Evolutionary conservation across 495 filamentous ascomycete species (phyloP).

Genomic region (Neurospora sublineolata): DNA sequence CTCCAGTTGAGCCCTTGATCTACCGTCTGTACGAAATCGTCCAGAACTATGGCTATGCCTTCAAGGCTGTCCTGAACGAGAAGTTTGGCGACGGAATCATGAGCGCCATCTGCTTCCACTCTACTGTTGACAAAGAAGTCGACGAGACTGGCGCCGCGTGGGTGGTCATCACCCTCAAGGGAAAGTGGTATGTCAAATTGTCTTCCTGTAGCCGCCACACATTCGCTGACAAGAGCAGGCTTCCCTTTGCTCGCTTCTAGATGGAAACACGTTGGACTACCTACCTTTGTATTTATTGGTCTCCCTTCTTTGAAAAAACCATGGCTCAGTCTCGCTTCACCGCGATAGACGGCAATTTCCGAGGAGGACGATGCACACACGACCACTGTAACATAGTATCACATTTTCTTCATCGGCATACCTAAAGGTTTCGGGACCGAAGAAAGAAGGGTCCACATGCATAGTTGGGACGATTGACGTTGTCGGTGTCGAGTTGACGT

Average conservation of each 20-base stretch:
- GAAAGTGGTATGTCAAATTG: slow-evolving; percentile 68
- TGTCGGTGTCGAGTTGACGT: background rate
- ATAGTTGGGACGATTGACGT: background rate
- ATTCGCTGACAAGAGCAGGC: slow-evolving; percentile 29
- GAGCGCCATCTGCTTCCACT: slow-evolving; percentile 90
- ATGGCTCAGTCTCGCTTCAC: background rate
- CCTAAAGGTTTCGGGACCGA: background rate
- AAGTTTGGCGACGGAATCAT: slow-evolving; percentile 99
- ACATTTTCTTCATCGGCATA: background rate
- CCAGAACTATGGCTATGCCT: slow-evolving; percentile 95
- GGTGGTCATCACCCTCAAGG: slow-evolving; percentile 83
- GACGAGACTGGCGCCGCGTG: slow-evolving; percentile 61
- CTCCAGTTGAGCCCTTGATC: slow-evolving; percentile 84
- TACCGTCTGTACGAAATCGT: slow-evolving; percentile 94
- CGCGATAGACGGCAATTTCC: background rate
- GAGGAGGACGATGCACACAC: background rate
- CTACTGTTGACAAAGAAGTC: slow-evolving; percentile 91
- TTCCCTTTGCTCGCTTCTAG: slow-evolving; percentile 54
- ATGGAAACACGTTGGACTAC: background rate
- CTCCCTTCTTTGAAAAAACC: background rate
- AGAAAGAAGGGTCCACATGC: background rate
- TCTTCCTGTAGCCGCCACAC: slow-evolving; percentile 1
- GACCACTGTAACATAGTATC: background rate
- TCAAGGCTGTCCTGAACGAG: slow-evolving; percentile 94
- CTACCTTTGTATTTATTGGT: background rate